Base-by-base conservation (phyloP, 2,329 filamentous ascomycete genomes). In the Fusarium sp. region DNA sequence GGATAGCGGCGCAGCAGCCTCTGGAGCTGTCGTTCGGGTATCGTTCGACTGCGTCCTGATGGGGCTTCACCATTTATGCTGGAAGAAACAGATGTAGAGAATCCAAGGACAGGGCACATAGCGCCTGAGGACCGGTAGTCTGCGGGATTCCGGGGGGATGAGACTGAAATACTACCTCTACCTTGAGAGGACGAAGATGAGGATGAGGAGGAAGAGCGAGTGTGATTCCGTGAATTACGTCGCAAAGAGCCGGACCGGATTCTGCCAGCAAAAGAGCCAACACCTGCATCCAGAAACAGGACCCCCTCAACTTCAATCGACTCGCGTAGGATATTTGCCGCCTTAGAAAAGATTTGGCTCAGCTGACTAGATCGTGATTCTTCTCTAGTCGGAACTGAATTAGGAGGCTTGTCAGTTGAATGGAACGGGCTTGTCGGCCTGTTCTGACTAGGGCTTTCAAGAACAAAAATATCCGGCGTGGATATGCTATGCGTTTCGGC, bases 281-380 rank as follows among this genome's bases (percentile, higher is more conserved):
- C 70, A n/a, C 81, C 81, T 6, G 80, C 78, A 19, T 81, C 78
- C 16, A 80, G 78, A 76, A 78, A 78, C 1, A 79, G 19, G 16
- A 78, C 78, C 3, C 84, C 84, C 21, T 83, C 82, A 0, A 83
- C 80, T 18, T 83, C 82, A 16, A 86, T 76, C 0, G 83, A 82
- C 33, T 85, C 80, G 5, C 82, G 73, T 18, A 87, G 77, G 11
- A 86, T 78, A 31, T 83, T 83, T 27, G 85, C 82, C 9, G 85
- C 86, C 33, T 81, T 84, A 0, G 82, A 81, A 54, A 86, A 85
- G 2, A 85, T 77, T 9, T 60, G 38, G n/a, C 45, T 48, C 23
- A 48, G 12, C 35, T 54, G 45, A 21, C 7, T 11, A n/a, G 63
- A 54, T 19, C 52, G 58, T 3, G 57, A 48, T 42, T 69, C 65